These are phyloP conservation scores for Tephrocybe rancida DNA, from an alignment of 768 basidiomycete species.

Conservation along the genomic window DNA sequence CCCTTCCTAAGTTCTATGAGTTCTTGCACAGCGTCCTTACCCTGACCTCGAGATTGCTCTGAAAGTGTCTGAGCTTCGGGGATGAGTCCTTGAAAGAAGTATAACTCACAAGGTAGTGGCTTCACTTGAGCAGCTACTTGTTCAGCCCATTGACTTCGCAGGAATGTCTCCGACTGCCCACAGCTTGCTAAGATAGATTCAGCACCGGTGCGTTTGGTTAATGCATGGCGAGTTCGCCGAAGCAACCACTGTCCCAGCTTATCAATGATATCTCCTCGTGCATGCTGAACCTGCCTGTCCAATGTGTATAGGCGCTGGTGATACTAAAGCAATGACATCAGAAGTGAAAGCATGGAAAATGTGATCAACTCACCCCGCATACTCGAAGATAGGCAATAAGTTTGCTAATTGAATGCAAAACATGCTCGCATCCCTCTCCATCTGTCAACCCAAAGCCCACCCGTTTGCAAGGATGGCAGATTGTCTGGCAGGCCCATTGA, in stretches of 20 bases:
- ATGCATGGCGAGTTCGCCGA: background rate
- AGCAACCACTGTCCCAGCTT: background rate
- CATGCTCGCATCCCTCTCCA: too few relatives aligned
- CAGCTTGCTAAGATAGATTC: background rate
- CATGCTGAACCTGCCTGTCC: background rate
- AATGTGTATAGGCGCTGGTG: background rate
- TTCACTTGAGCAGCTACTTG: slow-evolving; percentile 22
- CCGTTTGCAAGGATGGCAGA: slow-evolving; percentile 30
- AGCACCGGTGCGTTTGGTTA: background rate
- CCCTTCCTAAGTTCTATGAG: slow-evolving; percentile 6
- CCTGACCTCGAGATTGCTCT: slow-evolving; percentile 9
- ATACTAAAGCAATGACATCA: too few relatives aligned
- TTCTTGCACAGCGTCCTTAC: slow-evolving; percentile 1
- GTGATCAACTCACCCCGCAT: too few relatives aligned
- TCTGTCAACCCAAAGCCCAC: slow-evolving; percentile 28
- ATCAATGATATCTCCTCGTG: background rate
- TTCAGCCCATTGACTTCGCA: slow-evolving; percentile 16
- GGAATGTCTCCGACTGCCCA: background rate
- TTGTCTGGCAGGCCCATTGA: slow-evolving; percentile 34
- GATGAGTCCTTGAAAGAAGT: background rate
- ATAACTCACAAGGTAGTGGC: too few relatives aligned
- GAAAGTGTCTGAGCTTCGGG: background rate
- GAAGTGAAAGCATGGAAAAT: too few relatives aligned
- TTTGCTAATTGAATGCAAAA: too few relatives aligned
- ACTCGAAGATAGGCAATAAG: too few relatives aligned